Conservation (phyloP, 352 stramenopile species). For the Pythium brachiatum region DNA sequence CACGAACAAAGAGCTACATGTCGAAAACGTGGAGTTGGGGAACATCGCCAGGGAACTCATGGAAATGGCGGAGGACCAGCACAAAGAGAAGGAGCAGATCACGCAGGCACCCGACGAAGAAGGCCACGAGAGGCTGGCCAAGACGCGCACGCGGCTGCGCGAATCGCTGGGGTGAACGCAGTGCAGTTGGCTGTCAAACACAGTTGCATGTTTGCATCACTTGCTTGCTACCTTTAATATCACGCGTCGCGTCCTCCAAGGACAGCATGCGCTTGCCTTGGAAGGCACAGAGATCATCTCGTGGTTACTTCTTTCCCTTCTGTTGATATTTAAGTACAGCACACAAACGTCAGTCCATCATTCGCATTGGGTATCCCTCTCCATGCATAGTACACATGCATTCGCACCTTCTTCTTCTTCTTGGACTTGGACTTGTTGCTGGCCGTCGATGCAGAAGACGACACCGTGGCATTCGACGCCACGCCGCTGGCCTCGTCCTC, state of each 20-base stretch:
- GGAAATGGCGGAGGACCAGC: constrained; percentile 62
- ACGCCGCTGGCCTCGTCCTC: constrained; percentile 28
- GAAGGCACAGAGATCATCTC: not conserved
- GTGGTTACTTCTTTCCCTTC: constrained; percentile 26
- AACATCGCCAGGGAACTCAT: constrained; percentile 65
- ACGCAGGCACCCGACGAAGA: constrained; percentile 12
- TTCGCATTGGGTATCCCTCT: not conserved
- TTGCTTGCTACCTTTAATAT: not conserved
- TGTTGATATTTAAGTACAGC: not conserved
- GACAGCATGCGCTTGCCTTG: not conserved
- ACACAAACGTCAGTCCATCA: not conserved
- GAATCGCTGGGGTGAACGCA: constrained; percentile 19
- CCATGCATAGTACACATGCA: not conserved
- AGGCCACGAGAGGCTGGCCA: constrained; percentile 10
- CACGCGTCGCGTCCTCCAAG: not conserved
- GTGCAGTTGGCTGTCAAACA: not conserved
- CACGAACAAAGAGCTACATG: constrained; percentile 35
- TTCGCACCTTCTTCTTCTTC: constrained; percentile 56
- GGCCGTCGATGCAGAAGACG: constrained; percentile 31
- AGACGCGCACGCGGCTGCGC: constrained; percentile 23
- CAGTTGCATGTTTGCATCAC: not conserved
- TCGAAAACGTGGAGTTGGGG: constrained; percentile 53
- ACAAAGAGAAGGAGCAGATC: constrained; percentile 31
- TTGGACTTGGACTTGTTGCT: constrained; percentile 56
- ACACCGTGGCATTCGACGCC: constrained; percentile 20